phyloP scores from a whole-genome alignment of 139 green algal genomes.

The Auxenochlorella pyrenoidosa region DNA sequence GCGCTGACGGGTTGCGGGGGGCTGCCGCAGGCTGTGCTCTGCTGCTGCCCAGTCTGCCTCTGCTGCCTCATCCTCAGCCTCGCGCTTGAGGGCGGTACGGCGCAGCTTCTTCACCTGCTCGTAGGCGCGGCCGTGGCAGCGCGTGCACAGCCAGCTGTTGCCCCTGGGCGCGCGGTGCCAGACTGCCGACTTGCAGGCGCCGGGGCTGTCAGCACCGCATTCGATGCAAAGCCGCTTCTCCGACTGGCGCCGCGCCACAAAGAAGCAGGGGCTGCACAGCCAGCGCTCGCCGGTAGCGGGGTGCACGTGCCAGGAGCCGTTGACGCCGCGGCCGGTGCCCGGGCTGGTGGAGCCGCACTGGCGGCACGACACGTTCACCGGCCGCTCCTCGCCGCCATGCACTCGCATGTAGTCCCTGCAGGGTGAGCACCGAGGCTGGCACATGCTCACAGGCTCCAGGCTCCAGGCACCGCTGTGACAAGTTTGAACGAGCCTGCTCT shows the following conservation, averaged over 20 bases:
- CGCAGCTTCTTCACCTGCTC: not conserved
- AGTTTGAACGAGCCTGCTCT: too few species aligned
- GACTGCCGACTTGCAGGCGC: not conserved
- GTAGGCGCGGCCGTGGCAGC: not conserved
- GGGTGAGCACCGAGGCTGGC: too few species aligned
- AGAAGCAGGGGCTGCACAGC: slow-evolving; percentile 10
- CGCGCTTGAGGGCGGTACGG: not conserved
- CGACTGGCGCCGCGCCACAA: not conserved
- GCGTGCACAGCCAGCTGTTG: not conserved
- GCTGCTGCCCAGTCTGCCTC: too few species aligned
- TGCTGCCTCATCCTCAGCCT: not conserved
- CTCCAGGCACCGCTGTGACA: too few species aligned
- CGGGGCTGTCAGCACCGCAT: not conserved
- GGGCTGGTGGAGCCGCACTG: too few species aligned
- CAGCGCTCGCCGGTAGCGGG: not conserved
- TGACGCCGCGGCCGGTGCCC: too few species aligned
- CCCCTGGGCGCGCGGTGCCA: not conserved
- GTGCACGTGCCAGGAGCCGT: not conserved
- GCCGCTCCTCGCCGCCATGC: too few species aligned
- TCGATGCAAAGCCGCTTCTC: not conserved
- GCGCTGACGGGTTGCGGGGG: too few species aligned
- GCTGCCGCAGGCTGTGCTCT: too few species aligned
- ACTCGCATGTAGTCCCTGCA: too few species aligned
- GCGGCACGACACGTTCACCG: too few species aligned
- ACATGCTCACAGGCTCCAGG: too few species aligned